Evolutionary conservation across 2,329 filamentous ascomycete genomes (phyloP).

Genomic region (Aspergillus oerlinghausenensis): DNA sequence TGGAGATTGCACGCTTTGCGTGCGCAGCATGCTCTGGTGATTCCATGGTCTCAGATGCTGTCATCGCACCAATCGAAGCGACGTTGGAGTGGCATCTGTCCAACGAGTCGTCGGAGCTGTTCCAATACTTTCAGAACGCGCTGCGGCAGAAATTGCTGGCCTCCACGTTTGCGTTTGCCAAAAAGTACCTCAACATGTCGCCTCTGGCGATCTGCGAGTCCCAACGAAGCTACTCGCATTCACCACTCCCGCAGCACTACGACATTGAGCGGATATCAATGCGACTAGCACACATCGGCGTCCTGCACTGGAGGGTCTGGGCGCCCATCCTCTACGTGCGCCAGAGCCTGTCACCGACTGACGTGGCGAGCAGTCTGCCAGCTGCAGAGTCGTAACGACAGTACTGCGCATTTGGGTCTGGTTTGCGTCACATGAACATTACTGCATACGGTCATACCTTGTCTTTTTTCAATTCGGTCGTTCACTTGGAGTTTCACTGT

Average conservation of each 20-base stretch:
- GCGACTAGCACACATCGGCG: constrained; percentile 73
- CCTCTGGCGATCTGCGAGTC: constrained; percentile 42
- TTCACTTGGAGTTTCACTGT: not conserved
- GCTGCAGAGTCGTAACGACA: not conserved
- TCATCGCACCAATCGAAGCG: constrained; percentile 31
- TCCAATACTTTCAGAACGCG: constrained; percentile 29
- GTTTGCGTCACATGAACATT: constrained; percentile 8
- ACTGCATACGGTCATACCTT: not conserved
- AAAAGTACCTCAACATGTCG: constrained; percentile 38
- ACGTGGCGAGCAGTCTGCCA: constrained; percentile 9
- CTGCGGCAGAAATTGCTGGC: constrained; percentile 31
- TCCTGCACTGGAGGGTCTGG: constrained; percentile 91
- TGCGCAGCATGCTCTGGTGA: constrained; percentile 27
- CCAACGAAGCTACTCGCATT: constrained; percentile 28
- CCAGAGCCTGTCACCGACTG: constrained; percentile 20
- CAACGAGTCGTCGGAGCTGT: constrained; percentile 26
- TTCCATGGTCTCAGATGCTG: constrained; percentile 27
- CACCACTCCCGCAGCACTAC: constrained; percentile 24
- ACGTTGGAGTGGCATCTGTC: constrained; percentile 33
- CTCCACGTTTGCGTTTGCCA: constrained; percentile 28
- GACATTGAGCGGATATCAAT: constrained; percentile 57
- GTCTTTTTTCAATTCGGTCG: not conserved
- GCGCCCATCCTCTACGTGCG: constrained; percentile 63
- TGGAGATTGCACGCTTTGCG: constrained; percentile 41
- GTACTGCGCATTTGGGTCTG: not conserved